Evolutionary conservation across 2,329 filamentous ascomycete genomes (phyloP), one percentile per base, ranked within the genome.

Genomic region (Colletotrichum sp.): DNA sequence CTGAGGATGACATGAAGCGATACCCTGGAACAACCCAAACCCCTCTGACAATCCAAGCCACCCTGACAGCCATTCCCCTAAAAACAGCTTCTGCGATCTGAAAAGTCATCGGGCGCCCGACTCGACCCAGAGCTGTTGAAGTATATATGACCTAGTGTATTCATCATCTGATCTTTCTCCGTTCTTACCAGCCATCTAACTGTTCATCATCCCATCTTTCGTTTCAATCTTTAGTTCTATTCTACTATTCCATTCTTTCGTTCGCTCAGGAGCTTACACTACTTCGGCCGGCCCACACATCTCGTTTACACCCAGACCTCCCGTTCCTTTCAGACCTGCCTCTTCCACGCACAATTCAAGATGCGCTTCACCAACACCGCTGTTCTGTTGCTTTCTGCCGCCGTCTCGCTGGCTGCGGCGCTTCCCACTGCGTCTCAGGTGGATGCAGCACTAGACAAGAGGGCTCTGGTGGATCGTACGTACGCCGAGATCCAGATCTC

Each of bases 401-500:
- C 34, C 13, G 21, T 26, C 7, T 64, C 62, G 3, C 32, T 64
- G 32, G 21, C 34, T 16, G 32, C 13, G 12, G 62, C 62, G 62
- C 62, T 64, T 34, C 62, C 62, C 18, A 18, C 62, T 21, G 12
- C 62, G 6, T 5, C 34, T 15, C 16, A 44, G 18, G n/a, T 21
- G 10, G 44, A n/a, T 21, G 44, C 10, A 21, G 44, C n/a, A 49
- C 34, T 64, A 13, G 34, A 39, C 6, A 64, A 24, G n/a, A 64
- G 30, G 32, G 62, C 62, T 5, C n/a, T 64, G 15, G 32, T n/a
- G 18, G 62, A 64, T 15, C 62, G 62, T 64, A 21, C 62, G 21
- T 64, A 64, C 62, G 30, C 62, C 12, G 62, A 64, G 32, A 64
- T 91, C 81, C 86, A 87, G 77, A 84, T 91, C 65, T 88, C 88